Conservation (phyloP, 1,139 yeast species). For the Yamadazyma taylorii region DNA sequence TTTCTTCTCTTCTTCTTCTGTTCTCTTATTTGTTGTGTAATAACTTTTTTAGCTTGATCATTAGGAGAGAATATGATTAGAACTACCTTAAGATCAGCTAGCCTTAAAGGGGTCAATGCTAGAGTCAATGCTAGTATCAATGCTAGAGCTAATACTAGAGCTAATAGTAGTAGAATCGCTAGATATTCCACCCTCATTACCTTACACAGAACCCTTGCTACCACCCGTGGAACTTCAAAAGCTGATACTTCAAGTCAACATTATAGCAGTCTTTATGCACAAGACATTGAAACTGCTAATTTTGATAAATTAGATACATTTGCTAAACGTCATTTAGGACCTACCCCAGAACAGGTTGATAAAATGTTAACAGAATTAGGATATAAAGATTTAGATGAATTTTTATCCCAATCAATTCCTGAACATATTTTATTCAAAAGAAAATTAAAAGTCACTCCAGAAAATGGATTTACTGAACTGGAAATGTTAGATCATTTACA, state of each 20-base stretch:
- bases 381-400: constrained; percentile 64
- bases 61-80: constrained; percentile 1
- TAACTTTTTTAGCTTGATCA: too few relatives aligned
- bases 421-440: constrained; percentile 69
- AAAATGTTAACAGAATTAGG: constrained; percentile 69
- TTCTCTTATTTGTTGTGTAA: too few relatives aligned
- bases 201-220: not conserved
- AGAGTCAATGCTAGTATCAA: not conserved
- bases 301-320: constrained; percentile 69
- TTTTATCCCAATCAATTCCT: constrained; percentile 76
- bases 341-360: constrained; percentile 60
- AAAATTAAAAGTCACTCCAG: constrained; percentile 61
- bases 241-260: constrained; percentile 51
- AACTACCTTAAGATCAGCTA: not conserved
- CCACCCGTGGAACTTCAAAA: constrained; percentile 10
- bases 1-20: too few relatives aligned
- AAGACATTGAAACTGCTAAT: constrained; percentile 27
- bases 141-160: not conserved
- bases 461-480: constrained; percentile 74
- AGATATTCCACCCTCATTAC: too few relatives aligned
- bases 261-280: constrained; percentile 41
- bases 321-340: constrained; percentile 89
- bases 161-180: too few relatives aligned
- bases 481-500: constrained; percentile 73
- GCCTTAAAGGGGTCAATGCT: not conserved